A percentile compares a stretch with the other conserved stretches of the same genome.
Conservation (phyloP, 2,329 filamentous ascomycete species). For the Colletotrichum salicis region DNA sequence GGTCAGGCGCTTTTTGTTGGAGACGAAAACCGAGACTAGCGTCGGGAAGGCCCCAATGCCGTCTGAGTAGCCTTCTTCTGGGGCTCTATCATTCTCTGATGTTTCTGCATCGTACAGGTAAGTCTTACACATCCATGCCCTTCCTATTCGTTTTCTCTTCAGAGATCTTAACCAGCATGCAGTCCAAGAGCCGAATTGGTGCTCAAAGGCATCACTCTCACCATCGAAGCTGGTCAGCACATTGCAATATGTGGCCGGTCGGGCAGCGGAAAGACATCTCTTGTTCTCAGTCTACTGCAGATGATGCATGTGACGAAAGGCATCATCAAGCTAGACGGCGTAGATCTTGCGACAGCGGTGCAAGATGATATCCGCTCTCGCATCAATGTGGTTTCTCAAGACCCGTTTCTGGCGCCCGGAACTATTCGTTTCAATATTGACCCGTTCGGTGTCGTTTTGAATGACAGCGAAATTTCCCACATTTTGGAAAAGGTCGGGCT, state of each 20-base stretch:
- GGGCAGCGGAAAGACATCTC: constrained; percentile 22
- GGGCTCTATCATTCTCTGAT: constrained; percentile 1
- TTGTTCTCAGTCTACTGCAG: constrained; percentile 9
- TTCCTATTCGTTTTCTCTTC: too few relatives aligned
- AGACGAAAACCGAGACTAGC: neutral
- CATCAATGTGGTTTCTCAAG: constrained; percentile 20
- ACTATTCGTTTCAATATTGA: constrained; percentile 15
- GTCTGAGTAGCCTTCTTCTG: neutral
- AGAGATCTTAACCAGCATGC: neutral
- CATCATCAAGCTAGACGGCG: neutral
- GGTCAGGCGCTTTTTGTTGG: constrained; percentile 1
- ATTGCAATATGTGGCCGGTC: constrained; percentile 18
- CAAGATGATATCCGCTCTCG: neutral
- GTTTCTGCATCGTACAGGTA: constrained; percentile 20
- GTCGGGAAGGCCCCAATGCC: neutral
- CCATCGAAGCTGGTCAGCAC: neutral
- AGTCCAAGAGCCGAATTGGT: neutral
- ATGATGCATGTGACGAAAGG: constrained; percentile 16
- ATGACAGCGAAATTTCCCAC: neutral
- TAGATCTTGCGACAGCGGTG: neutral
- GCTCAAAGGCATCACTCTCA: constrained; percentile 7
- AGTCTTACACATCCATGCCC: neutral
- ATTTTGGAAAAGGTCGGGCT: constrained; percentile 1
- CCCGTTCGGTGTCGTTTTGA: neutral
- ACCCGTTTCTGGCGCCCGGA: constrained; percentile 8